phyloP scores from a whole-genome alignment of 352 stramenopile species.

The Pythium biforme region DNA sequence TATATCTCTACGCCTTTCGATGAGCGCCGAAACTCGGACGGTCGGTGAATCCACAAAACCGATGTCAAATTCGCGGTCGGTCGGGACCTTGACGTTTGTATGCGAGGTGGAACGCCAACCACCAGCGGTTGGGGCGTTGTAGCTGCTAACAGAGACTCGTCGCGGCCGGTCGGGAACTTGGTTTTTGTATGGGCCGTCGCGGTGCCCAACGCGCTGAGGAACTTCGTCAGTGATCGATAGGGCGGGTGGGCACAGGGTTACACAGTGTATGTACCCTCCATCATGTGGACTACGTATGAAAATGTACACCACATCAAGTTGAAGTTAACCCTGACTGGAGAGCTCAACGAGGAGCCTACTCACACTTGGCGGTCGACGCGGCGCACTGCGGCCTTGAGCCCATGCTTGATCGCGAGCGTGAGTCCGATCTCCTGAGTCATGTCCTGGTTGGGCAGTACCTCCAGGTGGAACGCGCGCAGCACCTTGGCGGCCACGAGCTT shows the following conservation, averaged over 20 bases:
- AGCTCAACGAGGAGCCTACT: not conserved
- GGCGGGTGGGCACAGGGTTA: not conserved
- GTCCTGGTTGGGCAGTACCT: conserved; percentile 32
- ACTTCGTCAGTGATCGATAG: conserved; percentile 24
- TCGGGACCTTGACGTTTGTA: conserved; percentile 15
- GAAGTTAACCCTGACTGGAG: not conserved
- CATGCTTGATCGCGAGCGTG: conserved; percentile 49
- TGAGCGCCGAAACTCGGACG: not conserved
- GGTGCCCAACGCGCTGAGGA: not conserved
- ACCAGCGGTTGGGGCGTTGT: conserved; percentile 6
- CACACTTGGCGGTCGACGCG: not conserved
- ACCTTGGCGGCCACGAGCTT: conserved; percentile 55
- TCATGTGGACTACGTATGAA: conserved; percentile 13
- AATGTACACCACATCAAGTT: conserved; percentile 4
- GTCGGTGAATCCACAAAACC: conserved; percentile 13
- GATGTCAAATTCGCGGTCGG: conserved; percentile 4
- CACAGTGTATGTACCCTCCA: not conserved
- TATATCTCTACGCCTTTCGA: not conserved
- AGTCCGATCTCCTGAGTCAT: conserved; percentile 48
- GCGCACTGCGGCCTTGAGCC: conserved; percentile 14
- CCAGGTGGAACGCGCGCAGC: conserved; percentile 48
- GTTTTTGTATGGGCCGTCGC: conserved; percentile 6
- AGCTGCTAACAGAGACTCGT: not conserved
- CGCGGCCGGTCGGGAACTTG: conserved; percentile 10
- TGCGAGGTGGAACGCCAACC: conserved; percentile 3